These are phyloP conservation scores for Clonostachys sp. DNA, from an alignment of 2,329 filamentous ascomycete species.

Conservation along the genomic window DNA sequence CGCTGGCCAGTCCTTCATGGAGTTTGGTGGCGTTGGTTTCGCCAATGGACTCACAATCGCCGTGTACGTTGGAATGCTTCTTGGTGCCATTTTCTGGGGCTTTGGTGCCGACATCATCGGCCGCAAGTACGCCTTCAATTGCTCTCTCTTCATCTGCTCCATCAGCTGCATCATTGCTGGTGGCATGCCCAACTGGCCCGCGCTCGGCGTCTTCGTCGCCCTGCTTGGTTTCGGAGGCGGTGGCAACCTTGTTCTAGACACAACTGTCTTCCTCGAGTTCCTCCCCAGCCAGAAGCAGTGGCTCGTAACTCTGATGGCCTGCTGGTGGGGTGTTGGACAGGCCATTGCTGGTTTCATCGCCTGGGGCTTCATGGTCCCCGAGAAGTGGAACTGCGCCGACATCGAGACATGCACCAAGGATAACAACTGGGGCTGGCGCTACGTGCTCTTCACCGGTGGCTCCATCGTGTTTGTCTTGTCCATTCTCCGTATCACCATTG, in stretches of 20 bases:
- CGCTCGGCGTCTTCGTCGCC: constrained; percentile 59
- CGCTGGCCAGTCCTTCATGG: constrained; percentile 49
- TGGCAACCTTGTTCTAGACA: constrained; percentile 46
- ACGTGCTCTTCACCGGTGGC: constrained; percentile 38
- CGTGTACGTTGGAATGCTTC: constrained; percentile 50
- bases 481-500: constrained; percentile 35
- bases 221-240: constrained; percentile 57
- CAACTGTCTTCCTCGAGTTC: constrained; percentile 47
- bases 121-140: constrained; percentile 64
- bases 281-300: constrained; percentile 41
- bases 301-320: constrained; percentile 37
- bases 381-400: constrained; percentile 31
- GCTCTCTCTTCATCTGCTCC: constrained; percentile 58
- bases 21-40: constrained; percentile 53
- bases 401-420: constrained; percentile 37
- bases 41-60: constrained; percentile 55
- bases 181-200: constrained; percentile 61
- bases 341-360: constrained; percentile 37
- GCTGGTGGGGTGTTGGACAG: constrained; percentile 49
- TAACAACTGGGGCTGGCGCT: constrained; percentile 46
- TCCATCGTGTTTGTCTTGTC: constrained; percentile 37
- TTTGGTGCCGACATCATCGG: constrained; percentile 64
- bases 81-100: constrained; percentile 65
- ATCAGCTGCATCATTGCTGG: constrained; percentile 57
- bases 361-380: constrained; percentile 44